These are phyloP conservation scores for Heliamphora exappendiculata DNA, from an alignment of 148 eudicot genomes.

Conservation along the genomic window DNA sequence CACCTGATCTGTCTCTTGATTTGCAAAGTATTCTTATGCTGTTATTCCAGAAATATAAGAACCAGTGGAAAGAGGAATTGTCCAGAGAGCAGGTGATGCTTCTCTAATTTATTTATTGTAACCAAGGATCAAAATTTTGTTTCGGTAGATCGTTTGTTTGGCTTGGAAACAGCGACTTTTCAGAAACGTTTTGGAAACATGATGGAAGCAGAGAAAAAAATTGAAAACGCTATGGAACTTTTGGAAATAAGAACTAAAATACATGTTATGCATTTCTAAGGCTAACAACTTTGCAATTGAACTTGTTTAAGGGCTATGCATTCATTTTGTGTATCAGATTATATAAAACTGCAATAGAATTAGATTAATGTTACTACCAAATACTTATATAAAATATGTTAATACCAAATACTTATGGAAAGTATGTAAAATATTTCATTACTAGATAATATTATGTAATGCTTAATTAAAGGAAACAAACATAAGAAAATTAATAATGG, in stretches of 20 bases:
- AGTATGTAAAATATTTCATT: too few relatives aligned
- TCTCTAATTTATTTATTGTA: neutral
- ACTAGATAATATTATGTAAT: too few relatives aligned
- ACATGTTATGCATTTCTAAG: neutral
- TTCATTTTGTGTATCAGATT: too few relatives aligned
- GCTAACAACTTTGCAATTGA: neutral
- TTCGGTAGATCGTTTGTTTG: neutral
- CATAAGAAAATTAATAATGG: too few relatives aligned
- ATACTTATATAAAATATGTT: too few relatives aligned
- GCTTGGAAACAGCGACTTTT: neutral
- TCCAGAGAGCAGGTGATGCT: slow-evolving; percentile 21
- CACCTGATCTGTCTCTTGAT: slow-evolving; percentile 22
- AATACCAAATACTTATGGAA: too few relatives aligned
- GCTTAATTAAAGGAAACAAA: too few relatives aligned
- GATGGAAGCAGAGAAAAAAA: too few relatives aligned
- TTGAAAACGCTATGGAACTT: too few relatives aligned
- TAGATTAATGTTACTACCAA: too few relatives aligned
- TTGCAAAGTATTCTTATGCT: slow-evolving; percentile 18
- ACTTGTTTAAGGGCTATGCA: neutral
- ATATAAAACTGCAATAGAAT: too few relatives aligned
- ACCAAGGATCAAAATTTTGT: neutral
- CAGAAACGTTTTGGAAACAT: neutral
- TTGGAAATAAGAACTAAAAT: neutral
- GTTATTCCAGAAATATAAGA: slow-evolving; percentile 20
- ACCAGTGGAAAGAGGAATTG: slow-evolving; percentile 25